phyloP scores from a whole-genome alignment of 495 filamentous ascomycete species.

The Halenospora varia region DNA sequence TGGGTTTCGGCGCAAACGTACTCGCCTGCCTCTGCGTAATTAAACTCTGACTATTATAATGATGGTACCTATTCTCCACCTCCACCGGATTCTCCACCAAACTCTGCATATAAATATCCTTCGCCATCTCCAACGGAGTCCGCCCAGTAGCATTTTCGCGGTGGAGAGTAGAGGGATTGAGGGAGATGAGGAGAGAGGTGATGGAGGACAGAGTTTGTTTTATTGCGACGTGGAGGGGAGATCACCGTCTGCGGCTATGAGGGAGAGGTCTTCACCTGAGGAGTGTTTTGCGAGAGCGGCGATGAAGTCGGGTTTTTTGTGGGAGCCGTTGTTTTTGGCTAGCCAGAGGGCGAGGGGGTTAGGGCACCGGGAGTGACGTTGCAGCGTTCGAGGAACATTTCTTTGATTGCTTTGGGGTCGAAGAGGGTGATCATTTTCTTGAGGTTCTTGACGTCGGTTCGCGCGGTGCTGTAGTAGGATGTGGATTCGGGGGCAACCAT shows the following conservation, averaged over 20 bases:
- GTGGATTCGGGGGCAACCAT: slow-evolving; percentile 1
- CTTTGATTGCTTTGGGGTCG: slow-evolving; percentile 21
- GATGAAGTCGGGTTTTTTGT: slow-evolving; percentile 29
- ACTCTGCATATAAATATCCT: no score
- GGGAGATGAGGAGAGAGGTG: slow-evolving; percentile 46
- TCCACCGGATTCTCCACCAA: no score
- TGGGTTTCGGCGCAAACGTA: no score
- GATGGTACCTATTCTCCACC: no score
- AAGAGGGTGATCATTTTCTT: slow-evolving; percentile 17
- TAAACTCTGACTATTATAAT: not conserved
- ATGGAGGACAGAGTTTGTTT: slow-evolving; percentile 31
- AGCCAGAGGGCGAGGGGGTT: slow-evolving; percentile 40
- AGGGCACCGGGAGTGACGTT: slow-evolving; percentile 34
- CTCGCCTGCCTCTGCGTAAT: not conserved
- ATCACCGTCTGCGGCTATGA: slow-evolving; percentile 65
- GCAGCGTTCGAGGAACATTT: slow-evolving; percentile 44
- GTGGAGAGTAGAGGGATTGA: slow-evolving; percentile 52
- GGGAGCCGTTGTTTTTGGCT: slow-evolving; percentile 22
- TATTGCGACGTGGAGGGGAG: slow-evolving; percentile 58
- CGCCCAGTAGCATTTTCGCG: slow-evolving; percentile 68
- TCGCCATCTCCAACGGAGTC: slow-evolving; percentile 64
- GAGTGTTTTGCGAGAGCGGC: slow-evolving; percentile 47
- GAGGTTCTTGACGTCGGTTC: slow-evolving; percentile 4
- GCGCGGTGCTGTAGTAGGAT: not conserved
- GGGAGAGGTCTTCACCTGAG: slow-evolving; percentile 48